Evolutionary conservation across 345 rosid genomes (phyloP).

Genomic region (Melastoma malabathricum): DNA sequence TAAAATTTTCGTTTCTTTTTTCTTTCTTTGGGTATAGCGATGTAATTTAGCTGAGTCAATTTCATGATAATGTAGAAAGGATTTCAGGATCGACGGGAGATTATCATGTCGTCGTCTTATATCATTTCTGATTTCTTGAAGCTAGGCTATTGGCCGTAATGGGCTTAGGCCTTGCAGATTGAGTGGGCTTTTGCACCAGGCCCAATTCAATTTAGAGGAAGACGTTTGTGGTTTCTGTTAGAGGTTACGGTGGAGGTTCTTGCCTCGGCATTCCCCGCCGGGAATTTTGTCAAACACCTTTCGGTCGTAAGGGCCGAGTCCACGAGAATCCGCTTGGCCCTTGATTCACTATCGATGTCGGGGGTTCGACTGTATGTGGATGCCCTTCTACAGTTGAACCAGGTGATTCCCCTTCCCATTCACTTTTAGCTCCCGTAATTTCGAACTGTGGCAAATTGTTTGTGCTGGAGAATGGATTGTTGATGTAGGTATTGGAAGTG

Average conservation of each 20-base stretch:
- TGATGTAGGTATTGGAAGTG: conserved; percentile 44
- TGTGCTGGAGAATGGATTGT: neutral
- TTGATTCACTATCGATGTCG: conserved; percentile 34
- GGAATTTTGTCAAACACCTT: conserved; percentile 67
- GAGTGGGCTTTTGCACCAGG: too few species aligned
- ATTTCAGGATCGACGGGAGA: too few species aligned
- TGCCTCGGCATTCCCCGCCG: conserved; percentile 17
- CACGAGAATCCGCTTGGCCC: conserved; percentile 13
- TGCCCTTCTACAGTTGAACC: conserved; percentile 73
- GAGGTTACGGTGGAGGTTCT: conserved; percentile 11
- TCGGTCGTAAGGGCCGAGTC: conserved; percentile 16
- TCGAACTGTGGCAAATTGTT: neutral
- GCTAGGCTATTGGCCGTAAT: too few species aligned
- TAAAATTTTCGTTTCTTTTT: too few species aligned
- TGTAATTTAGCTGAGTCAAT: too few species aligned
- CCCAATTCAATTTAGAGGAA: too few species aligned
- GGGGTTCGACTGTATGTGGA: conserved; percentile 61
- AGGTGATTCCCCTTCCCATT: conserved; percentile 23
- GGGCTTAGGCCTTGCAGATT: too few species aligned
- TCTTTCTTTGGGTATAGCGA: too few species aligned
- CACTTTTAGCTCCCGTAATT: neutral
- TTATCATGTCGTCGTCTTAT: too few species aligned
- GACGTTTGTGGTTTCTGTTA: too few species aligned
- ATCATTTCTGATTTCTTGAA: too few species aligned
- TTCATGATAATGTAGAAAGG: too few species aligned